A percentile compares a stretch with the other conserved stretches of the same genome.
These are phyloP conservation scores for Tanacetum coccineum DNA, from an alignment of 129 eudicot species.

Conservation along the genomic window DNA sequence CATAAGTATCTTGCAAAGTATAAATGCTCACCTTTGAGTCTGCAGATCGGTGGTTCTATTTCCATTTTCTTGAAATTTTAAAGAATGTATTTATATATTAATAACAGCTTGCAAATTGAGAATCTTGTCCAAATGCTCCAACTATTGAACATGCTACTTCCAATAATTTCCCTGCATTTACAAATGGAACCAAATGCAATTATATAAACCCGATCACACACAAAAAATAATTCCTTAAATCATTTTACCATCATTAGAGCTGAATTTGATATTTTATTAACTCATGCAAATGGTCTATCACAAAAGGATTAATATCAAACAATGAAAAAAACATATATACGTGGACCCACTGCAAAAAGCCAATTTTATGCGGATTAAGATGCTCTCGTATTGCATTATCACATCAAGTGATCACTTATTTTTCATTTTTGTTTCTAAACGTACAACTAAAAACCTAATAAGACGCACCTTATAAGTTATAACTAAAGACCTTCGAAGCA, in stretches of 20 bases:
- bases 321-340: no score
- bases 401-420: no score
- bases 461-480: no score
- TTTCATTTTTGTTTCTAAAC: no score
- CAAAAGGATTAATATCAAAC: background rate
- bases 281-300: background rate
- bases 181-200: conserved; percentile 16
- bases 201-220: background rate
- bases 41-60: conserved; percentile 18
- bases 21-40: conserved; percentile 24
- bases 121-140: conserved; percentile 68
- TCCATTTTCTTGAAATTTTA: conserved; percentile 17
- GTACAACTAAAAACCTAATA: no score
- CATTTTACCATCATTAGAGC: no score
- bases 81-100: conserved; percentile 29
- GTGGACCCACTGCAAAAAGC: no score
- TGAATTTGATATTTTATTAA: background rate
- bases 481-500: no score
- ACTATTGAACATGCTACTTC: conserved; percentile 67
- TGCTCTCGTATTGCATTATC: no score
- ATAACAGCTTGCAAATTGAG: conserved; percentile 55
- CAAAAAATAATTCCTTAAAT: no score
- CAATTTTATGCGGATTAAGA: no score
- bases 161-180: conserved; percentile 72
- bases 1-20: background rate